Evolutionary conservation across 2,329 filamentous ascomycete species (phyloP).

Genomic region (Xylariomycetidae sp.): DNA sequence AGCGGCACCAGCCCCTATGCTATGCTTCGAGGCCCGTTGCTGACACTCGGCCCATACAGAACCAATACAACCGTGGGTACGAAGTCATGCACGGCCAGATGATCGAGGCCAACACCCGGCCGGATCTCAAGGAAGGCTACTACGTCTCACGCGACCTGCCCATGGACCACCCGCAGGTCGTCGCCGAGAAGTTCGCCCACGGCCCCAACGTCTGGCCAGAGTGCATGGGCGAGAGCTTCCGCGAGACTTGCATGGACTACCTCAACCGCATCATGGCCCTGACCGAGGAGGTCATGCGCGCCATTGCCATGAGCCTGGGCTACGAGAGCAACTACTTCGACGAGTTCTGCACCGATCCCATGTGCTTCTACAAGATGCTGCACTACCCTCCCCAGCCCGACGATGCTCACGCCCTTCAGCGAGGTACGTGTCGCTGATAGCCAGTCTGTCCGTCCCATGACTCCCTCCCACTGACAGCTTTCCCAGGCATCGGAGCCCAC

Average conservation of each 20-base stretch:
- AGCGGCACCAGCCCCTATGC: too few species aligned
- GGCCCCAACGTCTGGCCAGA: conserved; percentile 39
- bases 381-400: conserved; percentile 41
- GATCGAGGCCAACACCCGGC: conserved; percentile 10
- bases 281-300: conserved; percentile 33
- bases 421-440: conserved; percentile 13
- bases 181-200: conserved; percentile 33
- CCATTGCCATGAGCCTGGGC: conserved; percentile 36
- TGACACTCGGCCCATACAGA: too few species aligned
- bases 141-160: conserved; percentile 36
- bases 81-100: conserved; percentile 7
- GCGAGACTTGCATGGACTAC: conserved; percentile 33
- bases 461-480: too few species aligned
- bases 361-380: conserved; percentile 38
- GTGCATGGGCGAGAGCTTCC: conserved; percentile 30
- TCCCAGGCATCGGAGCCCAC: conserved; percentile 42
- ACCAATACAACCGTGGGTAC: conserved; percentile 10
- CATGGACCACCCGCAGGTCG: conserved; percentile 33
- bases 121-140: conserved; percentile 26
- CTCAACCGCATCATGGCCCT: conserved; percentile 33
- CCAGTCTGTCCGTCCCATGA: too few species aligned
- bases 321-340: conserved; percentile 35
- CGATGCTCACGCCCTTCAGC: conserved; percentile 14
- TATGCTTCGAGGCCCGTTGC: too few species aligned
- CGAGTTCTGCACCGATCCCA: conserved; percentile 36